Base-by-base conservation (phyloP, 306 rosid species). In the Macrotyloma uniflorum region DNA sequence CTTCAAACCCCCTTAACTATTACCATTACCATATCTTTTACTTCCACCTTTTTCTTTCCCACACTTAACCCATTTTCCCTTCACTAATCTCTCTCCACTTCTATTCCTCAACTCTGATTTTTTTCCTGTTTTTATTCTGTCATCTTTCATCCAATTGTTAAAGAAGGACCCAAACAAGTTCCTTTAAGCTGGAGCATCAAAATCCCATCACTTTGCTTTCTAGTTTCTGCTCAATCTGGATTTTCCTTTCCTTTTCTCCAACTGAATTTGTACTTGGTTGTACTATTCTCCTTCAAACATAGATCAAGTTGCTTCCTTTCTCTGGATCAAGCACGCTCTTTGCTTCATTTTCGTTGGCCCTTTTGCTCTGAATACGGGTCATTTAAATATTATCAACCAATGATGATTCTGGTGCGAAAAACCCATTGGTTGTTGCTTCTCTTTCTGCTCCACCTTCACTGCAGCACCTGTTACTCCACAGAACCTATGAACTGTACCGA, bases 401-500 rank as follows among this genome's bases (percentile, higher is more conserved):
- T 92, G 97, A 88, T 90, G 98, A 84, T 86, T 82, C 72, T 80
- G 59, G 58, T 46, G 51, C 82, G 70, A 78, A 53, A 70, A 62
- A 32, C 49, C 36, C 81, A 49, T 16, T 80, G 53, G 54, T 79
- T 55, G 70, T 30, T 86, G 16, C 88, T 90, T 26, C 59, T 50
- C 15, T 67, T 67, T 79, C 67, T 86, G 35, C 72, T 86, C 16
- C 87, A 63, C 54, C 26, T 81, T 40, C 85, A 82, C 57, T 74
- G 67, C 49, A 47, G 8, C 57, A 70, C 77, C 69, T 86, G 85
- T 6, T 74, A 81, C 76, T 72, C 83, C 7, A 74, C 85, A 15
- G 67, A 81, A 43, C 90, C 99, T 38, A 80, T 93, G 92, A 80
- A 75, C 49, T 95, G 99, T 82, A 91, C 97, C 59, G 99, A 95